Evolutionary conservation across 2,329 filamentous ascomycete species (phyloP), one percentile per base, ranked within the genome.

Genomic region (Exophiala dermatitidis): DNA sequence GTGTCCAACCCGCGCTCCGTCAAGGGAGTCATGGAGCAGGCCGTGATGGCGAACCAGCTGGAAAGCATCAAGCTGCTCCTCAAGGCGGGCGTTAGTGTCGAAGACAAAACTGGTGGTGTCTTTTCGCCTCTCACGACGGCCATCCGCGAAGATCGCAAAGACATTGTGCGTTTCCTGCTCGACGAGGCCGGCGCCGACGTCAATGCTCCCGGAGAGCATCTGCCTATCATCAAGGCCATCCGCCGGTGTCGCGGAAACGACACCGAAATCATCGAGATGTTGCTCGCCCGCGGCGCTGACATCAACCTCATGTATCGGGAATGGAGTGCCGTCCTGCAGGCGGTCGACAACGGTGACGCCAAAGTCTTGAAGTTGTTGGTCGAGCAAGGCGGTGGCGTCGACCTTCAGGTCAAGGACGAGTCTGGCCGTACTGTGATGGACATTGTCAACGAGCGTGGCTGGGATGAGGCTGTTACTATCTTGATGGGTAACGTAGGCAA

Each of bases 101-200:
- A 86, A 66, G 84, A 85, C 69, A 83, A 83, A 69, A 86, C 84
- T 63, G 83, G 82, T 19, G 84, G 84, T 49, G 84, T 86, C 46
- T 88, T 87, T 71, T 85, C 81, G 0, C 81, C 82, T 0, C 74
- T 86, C 3, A 86, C 83, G 0, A 84, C 81, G 0, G 81, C 82
- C 5, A 80, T 86, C 52, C 80, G 83, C 8, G 83, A 86, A 66
- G 72, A 79, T 29, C 75, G 76, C 60, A 78, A 76, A 42, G 76
- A 78, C 0, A 85, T 86, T 52, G 80, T 84, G 38, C 67, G 66
- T 3, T 86, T 74, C 69, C 74, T 86, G 6, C 72, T 86, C 53
- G 74, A 79, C 46, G 77, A 82, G 56, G 82, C 77, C 1, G 77
- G 76, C 5, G 83, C 83, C 0, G 81, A 86, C 62, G 76, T 81